Evolutionary conservation across 129 eudicot genomes (phyloP), one percentile per base, ranked within the genome.

Genomic region (Glebionis coronaria): DNA sequence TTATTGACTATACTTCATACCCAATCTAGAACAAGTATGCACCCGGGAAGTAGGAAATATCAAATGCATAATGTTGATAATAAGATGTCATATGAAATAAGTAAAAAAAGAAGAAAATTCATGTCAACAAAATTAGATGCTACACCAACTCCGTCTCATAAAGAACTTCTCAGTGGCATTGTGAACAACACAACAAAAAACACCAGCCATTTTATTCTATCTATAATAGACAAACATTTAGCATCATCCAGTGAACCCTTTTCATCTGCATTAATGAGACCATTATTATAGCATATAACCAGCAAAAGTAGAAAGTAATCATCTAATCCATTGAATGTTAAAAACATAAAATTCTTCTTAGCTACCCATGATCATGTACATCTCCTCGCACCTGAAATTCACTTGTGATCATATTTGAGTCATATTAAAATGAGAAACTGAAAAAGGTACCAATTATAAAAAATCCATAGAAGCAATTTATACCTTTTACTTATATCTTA

Each of bases 111-210:
- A n/a, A n/a, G n/a, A n/a, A n/a, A n/a, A 71, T 85, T 85, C 85
- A 90, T 89, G 58, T 89, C 90, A 12, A 93, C 87, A 47, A 76
- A 89, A 71, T 89, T 70, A 76, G 92, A 71, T 56, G 96, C 92
- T 73, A 51, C 10, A 49, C 89, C 88, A 68, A 56, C 78, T 66
- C 61, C 74, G 52, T 56, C 60, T 57, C 73, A 61, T 61, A 74
- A 76, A 56, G 40, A 15, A 61, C 44, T 71, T 58, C 70, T 69
- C 56, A 76, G 47, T 60, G 73, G 40, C 4, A 77, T 69, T 5
- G 82, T 73, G 45, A 85, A 68, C 46, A 80, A 60, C 52, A 85
- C 87, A 31, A 82, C 61, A 40, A 87, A 85, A 20, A 87, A 79
- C 52, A 85, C 68, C 61, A 81, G 15, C 68, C 71, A 61, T 62